phyloP scores from a whole-genome alignment of 2,329 filamentous ascomycete species.

The Ciborinia camelliae region DNA sequence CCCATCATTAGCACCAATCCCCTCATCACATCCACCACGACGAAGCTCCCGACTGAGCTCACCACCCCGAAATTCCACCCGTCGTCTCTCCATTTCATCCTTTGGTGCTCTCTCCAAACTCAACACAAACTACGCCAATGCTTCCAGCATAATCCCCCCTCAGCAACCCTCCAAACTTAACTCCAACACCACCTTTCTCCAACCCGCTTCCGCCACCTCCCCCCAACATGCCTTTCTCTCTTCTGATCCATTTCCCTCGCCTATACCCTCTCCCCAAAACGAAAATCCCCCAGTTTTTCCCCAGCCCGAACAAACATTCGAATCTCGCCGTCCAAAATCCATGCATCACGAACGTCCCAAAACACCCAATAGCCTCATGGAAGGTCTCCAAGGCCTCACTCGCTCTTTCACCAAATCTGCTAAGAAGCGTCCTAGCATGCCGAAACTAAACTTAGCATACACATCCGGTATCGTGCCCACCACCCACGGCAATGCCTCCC shows the following conservation, averaged over 20 bases:
- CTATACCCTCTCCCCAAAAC: slow-evolving; percentile 10
- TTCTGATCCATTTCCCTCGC: slow-evolving; percentile 31
- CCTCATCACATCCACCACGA: slow-evolving; percentile 4
- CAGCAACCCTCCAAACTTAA: slow-evolving; percentile 15
- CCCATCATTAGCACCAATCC: neutral
- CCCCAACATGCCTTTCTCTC: slow-evolving; percentile 31
- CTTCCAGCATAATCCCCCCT: neutral
- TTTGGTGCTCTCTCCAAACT: slow-evolving; percentile 14
- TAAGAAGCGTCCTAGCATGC: slow-evolving; percentile 18
- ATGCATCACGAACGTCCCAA: slow-evolving; percentile 18
- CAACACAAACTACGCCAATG: slow-evolving; percentile 6
- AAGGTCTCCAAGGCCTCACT: slow-evolving; percentile 18
- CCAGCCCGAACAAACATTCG: slow-evolving; percentile 12
- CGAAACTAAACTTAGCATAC: slow-evolving; percentile 17
- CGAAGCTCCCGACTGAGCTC: slow-evolving; percentile 10
- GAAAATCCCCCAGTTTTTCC: neutral
- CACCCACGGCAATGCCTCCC: slow-evolving; percentile 6
- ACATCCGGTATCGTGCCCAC: neutral
- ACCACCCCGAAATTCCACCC: neutral
- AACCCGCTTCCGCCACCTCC: slow-evolving; percentile 7
- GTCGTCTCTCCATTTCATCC: slow-evolving; percentile 27
- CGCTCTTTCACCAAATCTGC: slow-evolving; percentile 9
- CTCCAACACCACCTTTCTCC: slow-evolving; percentile 7
- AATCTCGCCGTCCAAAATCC: slow-evolving; percentile 8
- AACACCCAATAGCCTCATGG: slow-evolving; percentile 18